Conservation (phyloP, 139 green algal species). For the Chlamydomonas incerta region DNA sequence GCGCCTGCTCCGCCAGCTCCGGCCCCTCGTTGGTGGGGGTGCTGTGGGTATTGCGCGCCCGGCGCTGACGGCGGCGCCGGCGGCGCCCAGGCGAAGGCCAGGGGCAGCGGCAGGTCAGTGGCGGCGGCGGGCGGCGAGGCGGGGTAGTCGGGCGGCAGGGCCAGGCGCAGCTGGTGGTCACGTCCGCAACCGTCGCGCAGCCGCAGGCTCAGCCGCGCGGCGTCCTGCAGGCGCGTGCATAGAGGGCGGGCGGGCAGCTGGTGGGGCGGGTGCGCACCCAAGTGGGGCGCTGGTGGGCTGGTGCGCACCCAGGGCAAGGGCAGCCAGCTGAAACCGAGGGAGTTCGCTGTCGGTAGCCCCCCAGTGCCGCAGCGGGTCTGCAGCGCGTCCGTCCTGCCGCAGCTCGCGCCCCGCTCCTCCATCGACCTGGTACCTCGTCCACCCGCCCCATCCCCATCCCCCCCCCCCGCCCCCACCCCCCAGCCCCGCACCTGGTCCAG, state of each 20-base stretch:
- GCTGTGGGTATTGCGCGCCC: background rate
- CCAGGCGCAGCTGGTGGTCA: conserved; percentile 14
- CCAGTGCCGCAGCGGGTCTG: too few species aligned
- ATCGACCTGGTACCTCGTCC: background rate
- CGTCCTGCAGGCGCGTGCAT: too few species aligned
- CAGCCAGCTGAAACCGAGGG: too few species aligned
- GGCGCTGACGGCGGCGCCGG: too few species aligned
- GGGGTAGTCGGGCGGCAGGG: conserved; percentile 25
- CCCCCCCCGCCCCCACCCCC: background rate
- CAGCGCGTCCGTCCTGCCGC: too few species aligned
- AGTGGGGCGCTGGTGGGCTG: too few species aligned
- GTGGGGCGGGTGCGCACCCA: too few species aligned
- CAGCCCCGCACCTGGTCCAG: conserved; percentile 1
- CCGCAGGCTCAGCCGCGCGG: conserved; percentile 13
- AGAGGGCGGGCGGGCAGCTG: too few species aligned
- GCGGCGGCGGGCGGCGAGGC: background rate
- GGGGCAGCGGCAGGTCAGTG: conserved; percentile 24
- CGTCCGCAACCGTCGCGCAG: background rate
- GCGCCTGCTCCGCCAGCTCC: background rate
- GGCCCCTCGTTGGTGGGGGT: background rate
- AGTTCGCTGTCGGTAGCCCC: too few species aligned
- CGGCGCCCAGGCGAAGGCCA: conserved; percentile 2
- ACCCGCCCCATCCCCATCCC: background rate
- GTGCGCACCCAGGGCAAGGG: too few species aligned
- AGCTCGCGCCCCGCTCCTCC: too few species aligned